Evolutionary conservation across 139 green algal species (phyloP).

Genomic region (Tetradesmus lagerheimii): DNA sequence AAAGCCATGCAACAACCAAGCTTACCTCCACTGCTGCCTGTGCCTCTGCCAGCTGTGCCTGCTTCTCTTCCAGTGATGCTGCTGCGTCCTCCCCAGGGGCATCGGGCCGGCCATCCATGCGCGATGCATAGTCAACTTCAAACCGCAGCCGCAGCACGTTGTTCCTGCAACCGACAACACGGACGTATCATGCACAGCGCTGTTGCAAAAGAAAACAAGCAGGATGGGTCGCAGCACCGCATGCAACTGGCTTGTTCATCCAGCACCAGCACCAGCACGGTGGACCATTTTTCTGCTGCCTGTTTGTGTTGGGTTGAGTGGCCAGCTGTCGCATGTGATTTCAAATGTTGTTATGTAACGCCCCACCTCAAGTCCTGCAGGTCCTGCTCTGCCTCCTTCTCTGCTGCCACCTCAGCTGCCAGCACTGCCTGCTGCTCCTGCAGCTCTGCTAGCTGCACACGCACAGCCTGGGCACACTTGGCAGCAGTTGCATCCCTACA

Average conservation of each 20-base stretch:
- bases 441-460: slow-evolving; percentile 39
- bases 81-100: background rate
- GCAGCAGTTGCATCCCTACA: slow-evolving; percentile 39
- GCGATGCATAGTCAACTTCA: slow-evolving; percentile 28
- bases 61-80: slow-evolving; percentile 11
- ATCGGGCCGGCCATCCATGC: slow-evolving; percentile 23
- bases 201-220: background rate
- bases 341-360: background rate
- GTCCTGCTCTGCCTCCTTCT: slow-evolving; percentile 11
- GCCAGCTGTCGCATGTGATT: background rate
- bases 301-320: too few species aligned
- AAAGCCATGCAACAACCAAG: too few species aligned
- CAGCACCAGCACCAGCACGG: too few species aligned
- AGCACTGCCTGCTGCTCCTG: slow-evolving; percentile 26
- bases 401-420: slow-evolving; percentile 18
- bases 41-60: slow-evolving; percentile 24
- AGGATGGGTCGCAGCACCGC: background rate
- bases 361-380: slow-evolving; percentile 1
- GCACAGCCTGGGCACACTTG: slow-evolving; percentile 51
- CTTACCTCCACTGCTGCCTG: background rate
- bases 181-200: background rate
- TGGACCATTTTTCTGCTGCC: too few species aligned
- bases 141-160: slow-evolving; percentile 34
- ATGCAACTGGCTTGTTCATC: too few species aligned
- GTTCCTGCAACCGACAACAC: slow-evolving; percentile 8